A percentile compares a stretch with the other conserved stretches of the same genome.
Evolutionary conservation across 2,329 filamentous ascomycete species (phyloP).

Genomic region (Coleophoma eucalyptorum): DNA sequence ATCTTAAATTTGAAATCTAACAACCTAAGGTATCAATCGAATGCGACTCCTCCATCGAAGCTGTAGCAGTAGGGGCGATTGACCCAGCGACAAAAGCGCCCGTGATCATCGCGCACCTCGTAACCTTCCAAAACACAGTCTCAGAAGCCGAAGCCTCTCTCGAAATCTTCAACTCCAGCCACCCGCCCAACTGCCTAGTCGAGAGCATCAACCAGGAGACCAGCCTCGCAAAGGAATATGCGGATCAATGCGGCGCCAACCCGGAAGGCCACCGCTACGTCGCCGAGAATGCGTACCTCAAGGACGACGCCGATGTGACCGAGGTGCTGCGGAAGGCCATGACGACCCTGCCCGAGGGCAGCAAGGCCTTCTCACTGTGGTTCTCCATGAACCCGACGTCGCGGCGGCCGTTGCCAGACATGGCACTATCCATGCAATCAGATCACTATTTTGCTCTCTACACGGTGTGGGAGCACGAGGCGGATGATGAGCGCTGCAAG

Average conservation of each 20-base stretch:
- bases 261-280: constrained; percentile 44
- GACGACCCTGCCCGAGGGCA: constrained; percentile 37
- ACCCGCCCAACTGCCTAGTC: constrained; percentile 31
- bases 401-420: constrained; percentile 36
- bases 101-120: constrained; percentile 32
- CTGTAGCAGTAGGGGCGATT: constrained; percentile 32
- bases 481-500: constrained; percentile 39
- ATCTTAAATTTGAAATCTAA: no score
- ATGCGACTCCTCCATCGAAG: constrained; percentile 35
- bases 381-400: constrained; percentile 47
- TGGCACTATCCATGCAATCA: constrained; percentile 50
- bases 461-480: constrained; percentile 41
- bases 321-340: constrained; percentile 41
- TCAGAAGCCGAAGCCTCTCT: constrained; percentile 32
- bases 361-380: constrained; percentile 43
- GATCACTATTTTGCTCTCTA: constrained; percentile 55
- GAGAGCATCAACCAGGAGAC: constrained; percentile 37
- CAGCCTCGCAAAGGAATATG: constrained; percentile 36
- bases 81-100: constrained; percentile 24
- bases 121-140: constrained; percentile 35
- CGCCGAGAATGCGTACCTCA: constrained; percentile 46
- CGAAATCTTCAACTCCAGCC: constrained; percentile 29
- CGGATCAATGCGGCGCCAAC: constrained; percentile 39
- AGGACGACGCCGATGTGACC: constrained; percentile 41
- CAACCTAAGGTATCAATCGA: constrained; percentile 17